Base-by-base conservation (phyloP, 768 basidiomycete species). In the Termitomyces sp. region DNA sequence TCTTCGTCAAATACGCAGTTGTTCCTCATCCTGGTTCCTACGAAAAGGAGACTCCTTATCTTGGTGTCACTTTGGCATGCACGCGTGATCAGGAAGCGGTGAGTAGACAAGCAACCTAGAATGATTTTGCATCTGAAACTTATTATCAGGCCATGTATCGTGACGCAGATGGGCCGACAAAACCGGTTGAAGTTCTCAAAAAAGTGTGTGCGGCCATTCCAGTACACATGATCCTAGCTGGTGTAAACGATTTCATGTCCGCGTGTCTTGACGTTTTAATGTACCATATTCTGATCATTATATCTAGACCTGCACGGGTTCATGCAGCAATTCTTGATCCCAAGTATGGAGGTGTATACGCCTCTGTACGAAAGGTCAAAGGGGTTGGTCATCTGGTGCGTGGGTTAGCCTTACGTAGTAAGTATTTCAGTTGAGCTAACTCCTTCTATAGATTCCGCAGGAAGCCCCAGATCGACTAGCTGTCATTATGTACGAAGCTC, bases 51-150 rank as follows among this genome's bases (percentile, higher is more conserved):
- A 48, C 47, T 1, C 46, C 56, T 14, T 57, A 57, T 22, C 5
- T 18, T 14, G 74, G 76, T 1, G 75, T 84, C 40, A 78, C 78
- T 1, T 69, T 88, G 3, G 81, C 82, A 7, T 89, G 87, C 62
- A 80, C 78, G 0, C 79, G 80, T 22, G 77, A 85, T 43, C 84
- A 89, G 65, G 87, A 89, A 72, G 78, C 75, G 49, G 86, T 87
- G 61, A 57, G 81, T 71, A 7, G 13, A 44, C 14, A 18, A n/a
- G 6, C 6, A 37, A 18, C 10, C 20, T 5, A 5, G 8, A 37
- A 37, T 39, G 51, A n/a, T n/a, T 14, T 47, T 3, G n/a, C 9
- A n/a, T 20, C 32, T 14, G 3, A 40, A 4, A 48, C 2, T 8
- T 18, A 12, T 14, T 32, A 10, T 27, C n/a, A 87, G 86, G 79